These are phyloP conservation scores for Colletotrichum australisinense DNA, from an alignment of 2,329 filamentous ascomycete genomes.

Conservation along the genomic window DNA sequence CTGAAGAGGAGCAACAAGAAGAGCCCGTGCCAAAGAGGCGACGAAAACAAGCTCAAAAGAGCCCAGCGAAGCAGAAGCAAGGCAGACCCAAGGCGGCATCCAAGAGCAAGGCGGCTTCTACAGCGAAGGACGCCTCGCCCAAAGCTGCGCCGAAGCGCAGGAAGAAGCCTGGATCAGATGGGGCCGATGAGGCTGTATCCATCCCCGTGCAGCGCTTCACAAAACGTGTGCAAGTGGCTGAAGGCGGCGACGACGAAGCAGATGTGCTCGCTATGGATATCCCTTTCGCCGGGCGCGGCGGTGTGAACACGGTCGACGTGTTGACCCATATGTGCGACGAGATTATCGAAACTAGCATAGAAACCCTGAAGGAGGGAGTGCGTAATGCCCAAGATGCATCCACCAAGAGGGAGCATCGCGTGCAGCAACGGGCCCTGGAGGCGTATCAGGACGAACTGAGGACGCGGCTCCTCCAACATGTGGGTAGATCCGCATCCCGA, in stretches of 20 bases:
- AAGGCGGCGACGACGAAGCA: slow-evolving; percentile 52
- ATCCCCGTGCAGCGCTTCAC: slow-evolving; percentile 72
- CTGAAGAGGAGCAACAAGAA: slow-evolving; percentile 42
- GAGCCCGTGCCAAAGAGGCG: slow-evolving; percentile 50
- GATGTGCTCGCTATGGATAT: slow-evolving; percentile 63
- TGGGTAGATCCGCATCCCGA: slow-evolving; percentile 48
- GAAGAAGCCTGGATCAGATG: slow-evolving; percentile 33
- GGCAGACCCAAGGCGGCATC: slow-evolving; percentile 14
- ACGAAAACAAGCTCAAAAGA: slow-evolving; percentile 49
- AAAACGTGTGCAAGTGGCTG: slow-evolving; percentile 52
- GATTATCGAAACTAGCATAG: slow-evolving; percentile 63
- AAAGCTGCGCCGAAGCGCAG: slow-evolving; percentile 36
- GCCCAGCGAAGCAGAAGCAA: slow-evolving; percentile 56
- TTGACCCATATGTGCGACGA: slow-evolving; percentile 72
- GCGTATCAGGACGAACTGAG: slow-evolving; percentile 69
- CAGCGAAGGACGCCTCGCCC: slow-evolving; percentile 39
- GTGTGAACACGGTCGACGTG: slow-evolving; percentile 73
- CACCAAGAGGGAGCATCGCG: slow-evolving; percentile 63
- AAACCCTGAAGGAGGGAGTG: slow-evolving; percentile 55
- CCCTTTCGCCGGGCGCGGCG: slow-evolving; percentile 62
- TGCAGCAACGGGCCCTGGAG: slow-evolving; percentile 67
- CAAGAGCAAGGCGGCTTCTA: neutral
- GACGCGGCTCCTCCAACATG: slow-evolving; percentile 68
- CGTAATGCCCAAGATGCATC: slow-evolving; percentile 54
- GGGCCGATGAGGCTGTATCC: slow-evolving; percentile 51